Conservation (phyloP, 2,329 filamentous ascomycete genomes). For the Ophiostoma pallidulum region DNA sequence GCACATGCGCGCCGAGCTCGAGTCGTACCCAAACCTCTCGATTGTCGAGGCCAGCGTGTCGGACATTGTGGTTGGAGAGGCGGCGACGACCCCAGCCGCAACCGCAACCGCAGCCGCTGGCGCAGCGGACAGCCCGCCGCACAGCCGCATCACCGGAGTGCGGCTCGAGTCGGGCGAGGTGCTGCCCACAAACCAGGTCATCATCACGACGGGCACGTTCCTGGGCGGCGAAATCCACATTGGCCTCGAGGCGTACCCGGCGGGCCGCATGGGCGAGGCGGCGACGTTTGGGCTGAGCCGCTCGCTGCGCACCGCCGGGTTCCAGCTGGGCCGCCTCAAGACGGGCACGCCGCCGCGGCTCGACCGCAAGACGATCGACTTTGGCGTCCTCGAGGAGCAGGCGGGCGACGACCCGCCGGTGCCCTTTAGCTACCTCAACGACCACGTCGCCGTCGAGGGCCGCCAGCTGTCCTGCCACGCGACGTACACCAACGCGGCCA, state of each 20-base stretch:
- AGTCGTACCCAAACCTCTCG: slow-evolving; percentile 65
- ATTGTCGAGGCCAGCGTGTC: slow-evolving; percentile 82
- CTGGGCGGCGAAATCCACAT: slow-evolving; percentile 95
- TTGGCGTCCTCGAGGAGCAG: slow-evolving; percentile 60
- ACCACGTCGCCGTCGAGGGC: slow-evolving; percentile 63
- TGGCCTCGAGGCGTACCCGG: slow-evolving; percentile 71
- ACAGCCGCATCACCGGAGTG: slow-evolving; percentile 70
- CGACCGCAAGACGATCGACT: slow-evolving; percentile 74
- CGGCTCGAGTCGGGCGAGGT: slow-evolving; percentile 79
- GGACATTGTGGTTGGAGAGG: slow-evolving; percentile 70
- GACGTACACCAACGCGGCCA: slow-evolving; percentile 74
- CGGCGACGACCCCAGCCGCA: slow-evolving; percentile 18
- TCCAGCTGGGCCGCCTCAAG: slow-evolving; percentile 82
- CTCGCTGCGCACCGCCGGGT: slow-evolving; percentile 78
- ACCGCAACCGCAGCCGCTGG: slow-evolving; percentile 32
- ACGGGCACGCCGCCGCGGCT: slow-evolving; percentile 90
- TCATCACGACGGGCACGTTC: slow-evolving; percentile 96
- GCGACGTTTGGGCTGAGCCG: slow-evolving; percentile 89
- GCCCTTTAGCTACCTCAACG: slow-evolving; percentile 87
- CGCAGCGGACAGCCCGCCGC: background rate
- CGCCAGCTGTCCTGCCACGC: slow-evolving; percentile 75
- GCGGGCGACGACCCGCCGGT: slow-evolving; percentile 73
- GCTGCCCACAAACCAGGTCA: slow-evolving; percentile 67
- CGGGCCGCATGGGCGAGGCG: slow-evolving; percentile 86
- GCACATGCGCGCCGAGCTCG: slow-evolving; percentile 82